Evolutionary conservation across 2,329 filamentous ascomycete species (phyloP), one percentile per base, ranked within the genome.

Genomic region (Aspergillus sp.): DNA sequence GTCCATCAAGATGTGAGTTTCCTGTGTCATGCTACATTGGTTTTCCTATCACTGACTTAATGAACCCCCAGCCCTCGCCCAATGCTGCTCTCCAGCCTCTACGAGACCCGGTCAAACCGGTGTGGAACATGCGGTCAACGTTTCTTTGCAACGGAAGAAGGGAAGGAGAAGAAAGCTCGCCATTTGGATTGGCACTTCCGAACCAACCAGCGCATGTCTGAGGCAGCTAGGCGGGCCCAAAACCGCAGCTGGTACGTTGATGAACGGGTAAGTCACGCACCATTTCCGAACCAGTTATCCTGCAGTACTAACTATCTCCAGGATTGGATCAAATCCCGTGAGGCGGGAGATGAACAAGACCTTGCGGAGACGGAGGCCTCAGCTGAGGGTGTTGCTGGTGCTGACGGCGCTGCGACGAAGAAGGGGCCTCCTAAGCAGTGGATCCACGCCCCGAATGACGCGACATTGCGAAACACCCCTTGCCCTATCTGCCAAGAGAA

Each of bases 121-220:
- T 99, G 95, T 75, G 91, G 89, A 12, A 94, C 94, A 61, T 99
- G 95, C 73, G 95, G 94, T 23, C 87, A 93, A 61, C 89, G 95
- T 2, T 99, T 99, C 75, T 85, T 85, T 57, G 85, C 86, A 4
- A 91, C 91, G 52, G 86, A 88, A 12, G 87, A 91, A 65, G 94
- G 94, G 12, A 90, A 87, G 69, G 88, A 89, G 72, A 91, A 90
- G 80, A 98, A 98, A 80, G 91, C 89, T 23, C 87, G 89, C 3
- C 95, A 99, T 74, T 89, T 99, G 82, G 95, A 99, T 77, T 99
- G 95, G 95, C 95, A 99, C 77, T 99, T 99, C 79, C 89, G 90
- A 59, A 93, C 94, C 23, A 94, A 97, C 71, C 90, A 93, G 70
- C 89, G 92, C 49, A 91, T 96, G 78, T 88, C 88, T 2, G 94